Evolutionary conservation across 495 filamentous ascomycete genomes (phyloP).

Genomic region (Tetracladium marchalianum): DNA sequence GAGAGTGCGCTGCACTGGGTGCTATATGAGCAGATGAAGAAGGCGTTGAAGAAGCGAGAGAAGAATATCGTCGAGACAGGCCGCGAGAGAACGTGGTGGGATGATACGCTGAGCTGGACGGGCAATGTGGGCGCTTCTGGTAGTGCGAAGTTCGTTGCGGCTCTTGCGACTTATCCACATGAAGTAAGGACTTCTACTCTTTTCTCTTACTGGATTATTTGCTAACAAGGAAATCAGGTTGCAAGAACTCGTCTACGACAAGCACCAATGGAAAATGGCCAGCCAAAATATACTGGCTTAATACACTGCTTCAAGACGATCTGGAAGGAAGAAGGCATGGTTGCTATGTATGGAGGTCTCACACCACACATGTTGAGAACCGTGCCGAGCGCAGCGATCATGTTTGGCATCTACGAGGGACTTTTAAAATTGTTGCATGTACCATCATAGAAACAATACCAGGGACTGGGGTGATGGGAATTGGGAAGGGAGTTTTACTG

Average conservation of each 20-base stretch:
- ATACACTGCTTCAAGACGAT: conserved; percentile 73
- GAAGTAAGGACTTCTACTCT: conserved; percentile 43
- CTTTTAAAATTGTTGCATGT: conserved; percentile 44
- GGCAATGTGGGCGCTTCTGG: conserved; percentile 72
- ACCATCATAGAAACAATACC: conserved; percentile 2
- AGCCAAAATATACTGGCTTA: conserved; percentile 72
- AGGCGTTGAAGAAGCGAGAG: conserved; percentile 47
- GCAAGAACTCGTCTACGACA: conserved; percentile 74
- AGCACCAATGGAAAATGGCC: conserved; percentile 62
- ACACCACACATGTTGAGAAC: conserved; percentile 80
- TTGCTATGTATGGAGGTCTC: conserved; percentile 73
- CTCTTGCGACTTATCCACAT: conserved; percentile 77
- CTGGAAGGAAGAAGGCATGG: conserved; percentile 75
- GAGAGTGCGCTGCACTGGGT: conserved; percentile 85
- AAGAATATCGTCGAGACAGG: conserved; percentile 42
- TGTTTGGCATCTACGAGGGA: conserved; percentile 85
- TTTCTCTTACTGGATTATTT: neutral
- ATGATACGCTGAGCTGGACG: conserved; percentile 52
- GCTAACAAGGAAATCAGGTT: conserved; percentile 37
- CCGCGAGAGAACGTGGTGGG: conserved; percentile 47
- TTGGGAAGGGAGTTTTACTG: neutral
- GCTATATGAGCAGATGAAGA: conserved; percentile 79
- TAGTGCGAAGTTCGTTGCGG: conserved; percentile 70
- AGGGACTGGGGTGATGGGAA: too few species aligned
- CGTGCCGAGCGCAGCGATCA: conserved; percentile 81